phyloP scores from a whole-genome alignment of 352 stramenopile species.

The Pythium apleroticum region DNA sequence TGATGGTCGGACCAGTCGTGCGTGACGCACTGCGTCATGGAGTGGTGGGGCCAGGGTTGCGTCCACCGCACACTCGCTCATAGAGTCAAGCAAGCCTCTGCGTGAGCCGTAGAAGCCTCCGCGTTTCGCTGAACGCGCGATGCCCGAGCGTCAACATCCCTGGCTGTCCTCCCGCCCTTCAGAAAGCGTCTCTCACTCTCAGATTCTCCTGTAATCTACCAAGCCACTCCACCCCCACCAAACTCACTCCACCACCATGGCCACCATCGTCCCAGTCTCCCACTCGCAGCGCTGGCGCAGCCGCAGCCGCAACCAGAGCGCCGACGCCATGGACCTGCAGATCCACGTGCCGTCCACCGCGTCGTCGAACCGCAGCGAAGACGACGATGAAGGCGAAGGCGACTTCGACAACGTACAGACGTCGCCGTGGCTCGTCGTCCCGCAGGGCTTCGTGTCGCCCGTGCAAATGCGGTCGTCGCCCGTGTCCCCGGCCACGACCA shows the following conservation, averaged over 20 bases:
- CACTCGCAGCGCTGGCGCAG: slow-evolving; percentile 53
- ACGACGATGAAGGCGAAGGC: slow-evolving; percentile 31
- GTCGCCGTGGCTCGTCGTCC: slow-evolving; percentile 45
- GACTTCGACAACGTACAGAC: slow-evolving; percentile 39
- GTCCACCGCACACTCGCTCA: background rate
- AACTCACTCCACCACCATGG: slow-evolving; percentile 31
- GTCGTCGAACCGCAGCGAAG: slow-evolving; percentile 10
- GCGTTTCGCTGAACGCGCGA: background rate
- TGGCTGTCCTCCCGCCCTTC: background rate
- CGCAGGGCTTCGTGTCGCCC: slow-evolving; percentile 34
- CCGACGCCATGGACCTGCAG: slow-evolving; percentile 27
- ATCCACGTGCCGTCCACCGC: slow-evolving; percentile 5
- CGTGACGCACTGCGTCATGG: background rate
- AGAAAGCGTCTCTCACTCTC: background rate
- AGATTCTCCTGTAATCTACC: slow-evolving; percentile 3
- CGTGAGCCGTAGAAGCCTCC: background rate
- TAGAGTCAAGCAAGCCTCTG: background rate
- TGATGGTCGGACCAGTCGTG: background rate
- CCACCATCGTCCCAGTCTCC: slow-evolving; percentile 56
- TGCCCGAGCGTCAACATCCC: too few relatives aligned
- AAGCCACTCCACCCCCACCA: too few relatives aligned
- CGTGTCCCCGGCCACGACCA: slow-evolving; percentile 1
- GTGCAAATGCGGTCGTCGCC: slow-evolving; percentile 16
- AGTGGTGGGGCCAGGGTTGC: slow-evolving; percentile 1
- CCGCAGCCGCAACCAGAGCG: slow-evolving; percentile 51